These are phyloP conservation scores for Emydomyces testavorans DNA, from an alignment of 2,329 filamentous ascomycete genomes.

Conservation along the genomic window DNA sequence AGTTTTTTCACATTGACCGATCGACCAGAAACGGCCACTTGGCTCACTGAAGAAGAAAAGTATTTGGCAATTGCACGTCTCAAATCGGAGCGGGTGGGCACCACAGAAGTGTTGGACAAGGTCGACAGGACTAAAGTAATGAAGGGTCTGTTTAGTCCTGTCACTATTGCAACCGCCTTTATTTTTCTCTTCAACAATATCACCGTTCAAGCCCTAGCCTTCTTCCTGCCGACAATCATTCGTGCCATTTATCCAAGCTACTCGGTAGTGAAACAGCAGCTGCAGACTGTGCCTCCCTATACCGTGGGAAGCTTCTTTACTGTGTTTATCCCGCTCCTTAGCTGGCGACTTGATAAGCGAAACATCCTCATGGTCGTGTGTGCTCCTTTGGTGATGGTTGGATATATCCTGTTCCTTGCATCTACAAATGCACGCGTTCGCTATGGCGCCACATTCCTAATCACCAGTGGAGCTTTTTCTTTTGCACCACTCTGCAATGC, in stretches of 20 bases:
- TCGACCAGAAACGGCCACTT: slow-evolving; percentile 12
- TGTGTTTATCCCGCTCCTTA: slow-evolving; percentile 12
- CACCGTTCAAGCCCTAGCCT: slow-evolving; percentile 55
- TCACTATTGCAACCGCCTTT: slow-evolving; percentile 12
- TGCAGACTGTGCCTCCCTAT: slow-evolving; percentile 16
- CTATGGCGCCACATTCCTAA: slow-evolving; percentile 13
- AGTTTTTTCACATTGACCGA: slow-evolving; percentile 13
- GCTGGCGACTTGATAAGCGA: slow-evolving; percentile 12
- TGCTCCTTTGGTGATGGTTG: slow-evolving; percentile 8
- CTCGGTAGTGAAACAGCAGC: slow-evolving; percentile 28
- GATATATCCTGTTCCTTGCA: slow-evolving; percentile 15
- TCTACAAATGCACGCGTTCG: slow-evolving; percentile 8
- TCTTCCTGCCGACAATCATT: slow-evolving; percentile 15
- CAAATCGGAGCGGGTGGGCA: slow-evolving; percentile 14
- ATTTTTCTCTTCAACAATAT: slow-evolving; percentile 52
- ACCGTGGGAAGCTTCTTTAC: slow-evolving; percentile 12
- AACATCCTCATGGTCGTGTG: slow-evolving; percentile 10
- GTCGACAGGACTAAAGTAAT: slow-evolving; percentile 10
- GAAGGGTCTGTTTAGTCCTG: slow-evolving; percentile 13
- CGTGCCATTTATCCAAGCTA: slow-evolving; percentile 11
- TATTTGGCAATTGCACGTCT: slow-evolving; percentile 13
- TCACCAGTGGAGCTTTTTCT: slow-evolving; percentile 13
- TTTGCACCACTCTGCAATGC: slow-evolving; percentile 11
- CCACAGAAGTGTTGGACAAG: slow-evolving; percentile 14
- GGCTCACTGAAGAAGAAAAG: slow-evolving; percentile 14